Percentiles rank a stretch among this genome's conserved stretches.
These are phyloP conservation scores for Aaosphaeria pasadenensis DNA, from an alignment of 2,329 filamentous ascomycete species.

Conservation along the genomic window DNA sequence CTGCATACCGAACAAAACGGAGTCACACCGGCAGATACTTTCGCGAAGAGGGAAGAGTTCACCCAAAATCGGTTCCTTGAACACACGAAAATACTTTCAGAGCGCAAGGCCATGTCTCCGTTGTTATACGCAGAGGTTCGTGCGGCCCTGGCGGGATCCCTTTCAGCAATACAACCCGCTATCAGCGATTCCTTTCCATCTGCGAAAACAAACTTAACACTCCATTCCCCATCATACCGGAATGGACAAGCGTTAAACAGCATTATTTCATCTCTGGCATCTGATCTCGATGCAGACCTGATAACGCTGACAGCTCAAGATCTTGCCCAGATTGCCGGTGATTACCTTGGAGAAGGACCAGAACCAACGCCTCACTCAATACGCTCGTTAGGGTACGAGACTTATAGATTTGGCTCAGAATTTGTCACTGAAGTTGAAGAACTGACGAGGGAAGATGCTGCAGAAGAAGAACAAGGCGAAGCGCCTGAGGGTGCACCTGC, in stretches of 20 bases:
- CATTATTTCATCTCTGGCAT: conserved; percentile 63
- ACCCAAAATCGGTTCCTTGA: neutral
- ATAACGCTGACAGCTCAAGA: conserved; percentile 67
- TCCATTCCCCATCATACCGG: conserved; percentile 59
- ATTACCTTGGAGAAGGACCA: conserved; percentile 65
- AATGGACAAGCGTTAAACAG: conserved; percentile 55
- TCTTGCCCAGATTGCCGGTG: conserved; percentile 65
- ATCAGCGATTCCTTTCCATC: conserved; percentile 45
- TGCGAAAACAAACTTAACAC: conserved; percentile 54
- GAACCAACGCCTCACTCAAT: conserved; percentile 47
- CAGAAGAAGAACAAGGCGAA: conserved; percentile 32
- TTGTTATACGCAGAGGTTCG: conserved; percentile 44
- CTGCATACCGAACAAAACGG: neutral
- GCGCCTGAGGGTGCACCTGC: neutral
- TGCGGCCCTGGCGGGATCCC: conserved; percentile 50
- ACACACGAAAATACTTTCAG: neutral
- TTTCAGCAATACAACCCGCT: conserved; percentile 34
- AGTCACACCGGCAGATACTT: neutral
- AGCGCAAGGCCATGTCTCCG: conserved; percentile 14
- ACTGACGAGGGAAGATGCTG: conserved; percentile 18
- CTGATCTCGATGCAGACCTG: conserved; percentile 62
- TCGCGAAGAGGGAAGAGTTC: neutral
- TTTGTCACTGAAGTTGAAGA: conserved; percentile 22
- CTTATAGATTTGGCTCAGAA: conserved; percentile 43
- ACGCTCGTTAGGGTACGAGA: conserved; percentile 54